Evolutionary conservation across 225 moss, liverwort and hornwort genomes (phyloP).

Genomic region (Straminergon stramineum): DNA sequence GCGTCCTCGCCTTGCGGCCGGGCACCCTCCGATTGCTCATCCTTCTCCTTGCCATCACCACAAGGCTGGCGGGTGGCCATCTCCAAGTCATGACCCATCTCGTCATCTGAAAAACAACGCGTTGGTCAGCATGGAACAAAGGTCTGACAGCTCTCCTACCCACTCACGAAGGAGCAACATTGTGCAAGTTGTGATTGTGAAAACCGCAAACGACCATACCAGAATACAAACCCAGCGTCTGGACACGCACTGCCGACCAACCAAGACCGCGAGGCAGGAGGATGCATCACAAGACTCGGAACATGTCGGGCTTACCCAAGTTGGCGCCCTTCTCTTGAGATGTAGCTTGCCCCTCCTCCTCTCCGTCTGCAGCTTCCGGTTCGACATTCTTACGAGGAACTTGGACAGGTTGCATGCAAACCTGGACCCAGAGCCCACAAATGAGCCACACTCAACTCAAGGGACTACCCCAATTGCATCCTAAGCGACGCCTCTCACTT

Average conservation of each 20-base stretch:
- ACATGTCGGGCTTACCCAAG: background rate
- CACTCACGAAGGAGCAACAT: background rate
- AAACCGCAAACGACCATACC: background rate
- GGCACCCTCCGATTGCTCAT: background rate
- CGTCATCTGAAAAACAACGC: conserved; percentile 30
- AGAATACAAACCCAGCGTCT: no score
- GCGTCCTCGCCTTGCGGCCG: conserved; percentile 8
- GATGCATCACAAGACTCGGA: background rate
- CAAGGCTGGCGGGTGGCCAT: conserved; percentile 69
- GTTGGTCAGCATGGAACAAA: background rate
- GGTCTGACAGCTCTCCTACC: background rate
- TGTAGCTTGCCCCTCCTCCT: conserved; percentile 83
- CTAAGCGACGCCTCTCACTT: background rate
- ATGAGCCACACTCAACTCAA: background rate
- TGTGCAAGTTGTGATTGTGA: background rate
- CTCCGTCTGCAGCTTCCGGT: conserved; percentile 31
- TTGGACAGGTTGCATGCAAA: conserved; percentile 42
- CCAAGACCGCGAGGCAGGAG: background rate
- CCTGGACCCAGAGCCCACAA: conserved; percentile 15
- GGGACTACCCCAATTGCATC: background rate
- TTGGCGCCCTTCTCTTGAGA: conserved; percentile 48
- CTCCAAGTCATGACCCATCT: conserved; percentile 91
- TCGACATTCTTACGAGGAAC: conserved; percentile 21
- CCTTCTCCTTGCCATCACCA: conserved; percentile 8
- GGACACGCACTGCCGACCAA: background rate